Evolutionary conservation across 2,329 filamentous ascomycete genomes (phyloP).

Genomic region (Fusarium bactridioides): DNA sequence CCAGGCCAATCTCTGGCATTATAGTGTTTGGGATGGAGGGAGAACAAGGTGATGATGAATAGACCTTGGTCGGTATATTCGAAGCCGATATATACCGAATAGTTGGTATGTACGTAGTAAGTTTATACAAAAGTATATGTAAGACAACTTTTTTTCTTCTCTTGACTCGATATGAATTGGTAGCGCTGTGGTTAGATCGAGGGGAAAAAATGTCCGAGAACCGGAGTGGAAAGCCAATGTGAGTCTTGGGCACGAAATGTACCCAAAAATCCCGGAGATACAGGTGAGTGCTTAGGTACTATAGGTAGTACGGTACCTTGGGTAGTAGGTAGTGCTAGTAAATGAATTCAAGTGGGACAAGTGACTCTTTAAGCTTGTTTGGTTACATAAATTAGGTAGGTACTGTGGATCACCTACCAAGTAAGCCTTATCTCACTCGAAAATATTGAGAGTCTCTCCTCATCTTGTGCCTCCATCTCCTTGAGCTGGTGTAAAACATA

Average conservation of each 20-base stretch:
- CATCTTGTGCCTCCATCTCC: not conserved
- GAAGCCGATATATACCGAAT: not conserved
- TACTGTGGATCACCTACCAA: not conserved
- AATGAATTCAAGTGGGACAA: conserved; percentile 11
- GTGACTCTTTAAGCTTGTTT: not conserved
- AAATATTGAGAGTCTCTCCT: not conserved
- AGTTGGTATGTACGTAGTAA: not conserved
- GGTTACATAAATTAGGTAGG: not conserved
- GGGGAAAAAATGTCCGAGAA: conserved; percentile 28
- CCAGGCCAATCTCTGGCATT: conserved; percentile 64
- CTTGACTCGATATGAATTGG: conserved; percentile 12
- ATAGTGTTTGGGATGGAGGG: not conserved
- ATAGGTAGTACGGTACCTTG: not conserved
- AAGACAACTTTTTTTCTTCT: conserved; percentile 14
- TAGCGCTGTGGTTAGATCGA: conserved; percentile 23
- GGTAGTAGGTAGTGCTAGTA: not conserved
- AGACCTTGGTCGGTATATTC: not conserved
- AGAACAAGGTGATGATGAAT: not conserved
- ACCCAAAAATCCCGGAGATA: conserved; percentile 6
- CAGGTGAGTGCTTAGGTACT: not conserved
- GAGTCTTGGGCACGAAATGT: conserved; percentile 5
- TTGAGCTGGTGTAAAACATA: not conserved
- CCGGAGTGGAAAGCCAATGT: conserved; percentile 17
- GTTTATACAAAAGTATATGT: not conserved
- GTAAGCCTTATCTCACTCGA: not conserved